Evolutionary conservation across 352 stramenopile genomes (phyloP), one percentile per base, ranked within the genome.

Genomic region (Blastocystis sp.): DNA sequence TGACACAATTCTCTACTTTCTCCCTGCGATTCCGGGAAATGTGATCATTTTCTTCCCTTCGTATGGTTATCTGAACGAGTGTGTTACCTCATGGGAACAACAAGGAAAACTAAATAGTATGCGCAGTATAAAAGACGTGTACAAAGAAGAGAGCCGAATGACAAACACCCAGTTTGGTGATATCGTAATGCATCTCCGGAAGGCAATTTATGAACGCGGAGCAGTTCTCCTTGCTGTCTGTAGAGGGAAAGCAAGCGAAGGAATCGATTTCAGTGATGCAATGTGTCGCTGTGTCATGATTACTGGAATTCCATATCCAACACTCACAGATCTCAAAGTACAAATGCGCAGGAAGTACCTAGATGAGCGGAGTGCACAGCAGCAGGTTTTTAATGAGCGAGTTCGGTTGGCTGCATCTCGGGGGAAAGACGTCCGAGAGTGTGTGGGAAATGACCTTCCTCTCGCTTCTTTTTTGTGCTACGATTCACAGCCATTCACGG

Each of bases 21-120:
- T 93, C 54, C 93, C 93, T 7, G 92, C 97, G n/a, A 95, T 98
- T 20, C 96, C 97, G 2, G 96, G 96, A 64, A 97, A 97, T 2
- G 92, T 99, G 69, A 93, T 99, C 20, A 93, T 99, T 0, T 99
- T 99, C 91, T 99, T 99, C 88, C 97, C 97, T n/a, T 98, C 95
- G 56, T 99, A 99, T 87, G 92, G 92, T n/a, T 95, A 97, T 70
- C 94, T 99, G 91, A 92, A 98, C 90, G 91, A 94, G 61, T 95
- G 91, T 50, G 91, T 97, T 15, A 90, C 92, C 7, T 90, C 92
- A 29, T 97, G 95, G 95, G 91, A 93, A 66, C 91, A 76, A 2
- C 37, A 54, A 29, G 90, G 87, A 13, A 59, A 64, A 11, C 43
- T 80, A 18, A 15, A 89, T 11, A 26, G 13, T 39, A 79, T 91